These are phyloP conservation scores for Cladorrhinum sp. DNA, from an alignment of 2,329 filamentous ascomycete genomes.

Conservation along the genomic window DNA sequence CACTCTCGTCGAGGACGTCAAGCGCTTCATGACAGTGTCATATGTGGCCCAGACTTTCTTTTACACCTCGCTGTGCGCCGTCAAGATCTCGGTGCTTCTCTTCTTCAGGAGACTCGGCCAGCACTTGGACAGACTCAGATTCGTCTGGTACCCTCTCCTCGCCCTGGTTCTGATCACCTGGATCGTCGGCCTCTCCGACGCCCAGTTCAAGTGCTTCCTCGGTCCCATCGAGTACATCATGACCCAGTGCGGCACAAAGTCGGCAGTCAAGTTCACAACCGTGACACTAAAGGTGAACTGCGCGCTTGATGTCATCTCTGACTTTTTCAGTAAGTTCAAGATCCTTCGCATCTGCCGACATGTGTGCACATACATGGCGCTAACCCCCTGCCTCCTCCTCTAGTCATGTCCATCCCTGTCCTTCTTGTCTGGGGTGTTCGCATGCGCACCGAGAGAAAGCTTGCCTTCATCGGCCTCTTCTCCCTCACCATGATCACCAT, in stretches of 20 bases:
- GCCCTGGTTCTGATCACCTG: background rate
- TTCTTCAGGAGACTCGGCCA: slow-evolving; percentile 14
- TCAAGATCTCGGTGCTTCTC: slow-evolving; percentile 14
- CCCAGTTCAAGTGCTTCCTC: background rate
- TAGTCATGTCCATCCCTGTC: slow-evolving; percentile 9
- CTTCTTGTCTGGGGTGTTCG: slow-evolving; percentile 11
- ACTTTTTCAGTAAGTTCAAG: slow-evolving; percentile 1
- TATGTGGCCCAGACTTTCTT: slow-evolving; percentile 1
- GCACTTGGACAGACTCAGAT: background rate
- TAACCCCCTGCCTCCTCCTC: too few relatives aligned
- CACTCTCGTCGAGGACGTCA: background rate
- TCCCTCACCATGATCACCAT: slow-evolving; percentile 15
- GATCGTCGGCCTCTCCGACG: background rate
- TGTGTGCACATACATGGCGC: too few relatives aligned
- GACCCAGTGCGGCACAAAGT: too few relatives aligned
- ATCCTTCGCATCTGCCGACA: too few relatives aligned
- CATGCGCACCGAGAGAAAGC: slow-evolving; percentile 4
- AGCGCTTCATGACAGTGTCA: background rate
- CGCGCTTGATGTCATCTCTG: slow-evolving; percentile 16
- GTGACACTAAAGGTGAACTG: slow-evolving; percentile 7
- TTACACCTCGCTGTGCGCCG: slow-evolving; percentile 8
- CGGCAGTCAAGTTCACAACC: background rate
- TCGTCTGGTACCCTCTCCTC: slow-evolving; percentile 12
- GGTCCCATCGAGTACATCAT: too few relatives aligned
- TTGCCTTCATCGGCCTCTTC: slow-evolving; percentile 12